phyloP scores from a whole-genome alignment of 129 eudicot genomes.

The Erigeron canadensis region DNA sequence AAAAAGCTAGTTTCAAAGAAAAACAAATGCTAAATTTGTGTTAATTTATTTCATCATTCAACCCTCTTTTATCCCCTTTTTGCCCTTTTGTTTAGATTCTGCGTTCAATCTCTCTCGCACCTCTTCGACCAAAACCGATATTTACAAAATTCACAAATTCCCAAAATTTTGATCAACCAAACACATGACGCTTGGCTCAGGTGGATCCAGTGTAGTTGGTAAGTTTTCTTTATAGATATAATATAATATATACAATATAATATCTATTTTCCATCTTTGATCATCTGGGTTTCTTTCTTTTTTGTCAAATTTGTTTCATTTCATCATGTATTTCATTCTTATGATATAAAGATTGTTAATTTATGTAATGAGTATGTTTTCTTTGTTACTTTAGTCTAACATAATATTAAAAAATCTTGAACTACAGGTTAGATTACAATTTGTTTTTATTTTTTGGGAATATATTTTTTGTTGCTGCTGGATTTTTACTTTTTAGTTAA shows the following conservation, averaged over 20 bases:
- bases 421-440: conserved; percentile 23
- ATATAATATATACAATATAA: not conserved
- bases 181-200: conserved; percentile 4
- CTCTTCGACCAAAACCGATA: not conserved
- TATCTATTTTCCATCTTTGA: not conserved
- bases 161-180: not conserved
- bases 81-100: not conserved
- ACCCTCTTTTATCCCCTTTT: too few species aligned
- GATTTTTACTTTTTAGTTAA: not conserved
- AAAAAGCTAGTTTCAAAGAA: too few species aligned
- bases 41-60: too few species aligned
- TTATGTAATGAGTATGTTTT: not conserved
- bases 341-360: not conserved
- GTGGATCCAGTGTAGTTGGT: conserved; percentile 9
- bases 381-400: not conserved
- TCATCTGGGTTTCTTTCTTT: not conserved
- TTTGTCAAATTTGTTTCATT: conserved; percentile 7
- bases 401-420: not conserved
- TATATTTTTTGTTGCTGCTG: too few species aligned
- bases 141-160: not conserved
- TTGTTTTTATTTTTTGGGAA: conserved; percentile 17
- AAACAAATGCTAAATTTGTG: too few species aligned
- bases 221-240: not conserved
- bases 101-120: not conserved
- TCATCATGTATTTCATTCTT: not conserved